These are phyloP conservation scores for Mycena capillaripes DNA, from an alignment of 768 basidiomycete genomes.

Conservation along the genomic window DNA sequence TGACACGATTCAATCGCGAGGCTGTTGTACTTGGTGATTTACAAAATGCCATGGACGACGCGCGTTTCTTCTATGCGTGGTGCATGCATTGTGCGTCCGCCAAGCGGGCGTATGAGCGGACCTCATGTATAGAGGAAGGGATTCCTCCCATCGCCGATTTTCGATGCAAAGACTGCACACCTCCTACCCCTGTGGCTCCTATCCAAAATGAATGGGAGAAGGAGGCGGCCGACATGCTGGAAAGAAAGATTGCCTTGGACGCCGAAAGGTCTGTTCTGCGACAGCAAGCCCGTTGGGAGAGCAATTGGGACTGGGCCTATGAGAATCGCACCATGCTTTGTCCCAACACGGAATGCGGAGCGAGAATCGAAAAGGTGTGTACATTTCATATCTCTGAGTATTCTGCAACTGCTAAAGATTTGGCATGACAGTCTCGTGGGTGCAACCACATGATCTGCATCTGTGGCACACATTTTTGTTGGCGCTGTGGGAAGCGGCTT, in stretches of 20 bases:
- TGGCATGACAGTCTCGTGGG: background rate
- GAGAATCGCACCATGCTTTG: no score
- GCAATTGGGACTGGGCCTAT: no score
- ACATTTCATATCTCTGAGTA: no score
- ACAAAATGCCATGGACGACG: background rate
- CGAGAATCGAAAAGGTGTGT: no score
- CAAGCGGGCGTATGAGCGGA: background rate
- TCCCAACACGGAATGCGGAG: no score
- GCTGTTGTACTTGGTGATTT: background rate
- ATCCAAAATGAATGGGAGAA: no score
- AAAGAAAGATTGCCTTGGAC: no score
- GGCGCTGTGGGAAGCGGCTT: background rate
- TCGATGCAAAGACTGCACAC: background rate
- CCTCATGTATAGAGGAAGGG: background rate
- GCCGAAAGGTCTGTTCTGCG: no score
- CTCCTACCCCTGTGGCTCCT: no score
- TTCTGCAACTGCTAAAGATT: background rate
- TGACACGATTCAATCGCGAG: background rate
- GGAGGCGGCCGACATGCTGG: no score
- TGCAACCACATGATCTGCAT: background rate
- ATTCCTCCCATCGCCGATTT: background rate
- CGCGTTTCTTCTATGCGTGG: background rate
- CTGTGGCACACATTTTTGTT: background rate
- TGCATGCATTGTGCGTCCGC: background rate
- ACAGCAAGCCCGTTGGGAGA: no score